Conservation (phyloP, 1,139 yeast species). For the Kodamaea suecica region DNA sequence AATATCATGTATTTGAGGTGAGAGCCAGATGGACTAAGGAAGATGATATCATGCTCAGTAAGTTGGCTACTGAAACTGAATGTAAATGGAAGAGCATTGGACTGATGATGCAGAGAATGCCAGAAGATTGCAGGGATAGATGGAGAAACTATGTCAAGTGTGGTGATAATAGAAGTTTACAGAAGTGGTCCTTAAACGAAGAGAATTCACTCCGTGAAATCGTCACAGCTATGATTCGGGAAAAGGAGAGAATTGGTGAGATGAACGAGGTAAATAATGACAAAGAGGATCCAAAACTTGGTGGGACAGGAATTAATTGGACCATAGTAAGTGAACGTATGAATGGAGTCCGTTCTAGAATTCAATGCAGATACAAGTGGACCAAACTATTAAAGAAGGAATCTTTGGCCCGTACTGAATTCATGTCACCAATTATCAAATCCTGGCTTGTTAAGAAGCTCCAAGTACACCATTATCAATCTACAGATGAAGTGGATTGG, state of each 20-base stretch:
- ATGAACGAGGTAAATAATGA: slow-evolving; percentile 5
- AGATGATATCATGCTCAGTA: slow-evolving; percentile 67
- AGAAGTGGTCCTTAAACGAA: slow-evolving; percentile 78
- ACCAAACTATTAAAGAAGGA: slow-evolving; percentile 68
- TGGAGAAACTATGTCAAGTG: slow-evolving; percentile 95
- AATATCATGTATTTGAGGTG: slow-evolving; percentile 80
- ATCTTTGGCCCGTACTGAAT: slow-evolving; percentile 47
- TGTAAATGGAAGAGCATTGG: slow-evolving; percentile 90
- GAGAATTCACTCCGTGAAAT: slow-evolving; percentile 60
- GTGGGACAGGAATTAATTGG: slow-evolving; percentile 64
- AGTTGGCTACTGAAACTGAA: slow-evolving; percentile 61
- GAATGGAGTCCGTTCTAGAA: slow-evolving; percentile 85
- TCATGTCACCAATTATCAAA: slow-evolving; percentile 50
- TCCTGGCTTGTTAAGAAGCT: slow-evolving; percentile 56
- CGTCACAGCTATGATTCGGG: slow-evolving; percentile 41
- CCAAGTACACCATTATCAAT: slow-evolving; percentile 45
- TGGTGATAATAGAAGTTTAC: slow-evolving; percentile 67
- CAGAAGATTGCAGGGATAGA: slow-evolving; percentile 94
- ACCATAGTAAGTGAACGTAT: slow-evolving; percentile 83
- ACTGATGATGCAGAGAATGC: slow-evolving; percentile 80
- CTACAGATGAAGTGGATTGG: slow-evolving; percentile 63
- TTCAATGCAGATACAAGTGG: slow-evolving; percentile 96
- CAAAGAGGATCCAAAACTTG: slow-evolving; percentile 15
- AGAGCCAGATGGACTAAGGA: slow-evolving; percentile 87
- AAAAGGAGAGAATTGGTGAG: slow-evolving; percentile 11